These are phyloP conservation scores for Penicillium polonicum DNA, from an alignment of 2,329 filamentous ascomycete species.

Conservation along the genomic window DNA sequence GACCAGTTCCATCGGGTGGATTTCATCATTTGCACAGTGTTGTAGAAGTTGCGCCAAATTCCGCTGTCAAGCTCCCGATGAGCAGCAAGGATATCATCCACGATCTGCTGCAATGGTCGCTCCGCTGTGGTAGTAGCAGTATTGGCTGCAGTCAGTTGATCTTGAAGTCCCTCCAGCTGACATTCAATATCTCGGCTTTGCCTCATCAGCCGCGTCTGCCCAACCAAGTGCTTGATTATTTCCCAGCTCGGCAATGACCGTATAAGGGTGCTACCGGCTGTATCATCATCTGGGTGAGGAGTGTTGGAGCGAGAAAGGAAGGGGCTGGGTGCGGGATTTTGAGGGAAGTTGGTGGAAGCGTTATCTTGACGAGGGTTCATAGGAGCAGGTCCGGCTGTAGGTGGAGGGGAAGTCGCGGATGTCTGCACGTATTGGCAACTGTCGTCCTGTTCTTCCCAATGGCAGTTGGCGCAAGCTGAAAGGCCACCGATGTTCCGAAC, in stretches of 20 bases:
- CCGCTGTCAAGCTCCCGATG: neutral
- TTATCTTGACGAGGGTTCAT: neutral
- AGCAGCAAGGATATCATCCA: neutral
- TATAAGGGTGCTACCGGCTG: too few relatives aligned
- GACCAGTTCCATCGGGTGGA: neutral
- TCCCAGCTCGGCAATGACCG: too few relatives aligned
- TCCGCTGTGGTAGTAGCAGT: neutral
- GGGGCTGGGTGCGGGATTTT: neutral
- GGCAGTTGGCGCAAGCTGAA: neutral
- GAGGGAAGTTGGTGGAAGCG: neutral
- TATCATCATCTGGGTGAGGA: too few relatives aligned
- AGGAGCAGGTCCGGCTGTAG: neutral
- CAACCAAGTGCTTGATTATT: too few relatives aligned
- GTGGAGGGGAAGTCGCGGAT: neutral
- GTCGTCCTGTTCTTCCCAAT: neutral
- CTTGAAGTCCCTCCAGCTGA: neutral
- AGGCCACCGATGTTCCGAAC: neutral
- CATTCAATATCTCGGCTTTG: neutral
- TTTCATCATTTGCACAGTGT: neutral
- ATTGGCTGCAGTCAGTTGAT: neutral
- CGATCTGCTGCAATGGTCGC: neutral
- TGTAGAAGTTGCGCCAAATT: neutral
- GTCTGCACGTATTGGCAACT: neutral
- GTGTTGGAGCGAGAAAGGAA: neutral
- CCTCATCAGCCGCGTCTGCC: too few relatives aligned